These are phyloP conservation scores for Solanum hybrid DNA, from an alignment of 305 asterid species.

Conservation along the genomic window DNA sequence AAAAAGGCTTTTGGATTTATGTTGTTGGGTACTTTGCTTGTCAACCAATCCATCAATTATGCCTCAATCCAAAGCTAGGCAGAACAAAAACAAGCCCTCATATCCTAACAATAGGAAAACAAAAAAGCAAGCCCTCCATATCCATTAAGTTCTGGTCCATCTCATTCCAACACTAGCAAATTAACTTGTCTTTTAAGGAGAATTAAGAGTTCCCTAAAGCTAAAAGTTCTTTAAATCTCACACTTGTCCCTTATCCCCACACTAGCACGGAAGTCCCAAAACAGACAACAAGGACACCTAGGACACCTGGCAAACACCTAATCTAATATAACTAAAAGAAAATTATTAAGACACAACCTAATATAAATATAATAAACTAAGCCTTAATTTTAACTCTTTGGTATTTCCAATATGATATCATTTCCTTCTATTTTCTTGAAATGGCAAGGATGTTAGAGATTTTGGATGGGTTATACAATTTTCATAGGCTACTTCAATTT, in stretches of 20 bases:
- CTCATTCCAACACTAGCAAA: neutral
- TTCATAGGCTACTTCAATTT: neutral
- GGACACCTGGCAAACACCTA: neutral
- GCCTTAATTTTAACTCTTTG: neutral
- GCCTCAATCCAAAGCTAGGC: neutral
- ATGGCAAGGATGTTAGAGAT: neutral
- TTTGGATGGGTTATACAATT: neutral
- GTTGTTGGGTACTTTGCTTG: neutral
- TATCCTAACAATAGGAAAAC: neutral
- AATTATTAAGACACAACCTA: neutral
- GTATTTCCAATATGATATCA: neutral
- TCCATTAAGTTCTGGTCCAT: neutral
- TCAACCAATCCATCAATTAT: neutral
- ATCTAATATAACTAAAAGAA: neutral
- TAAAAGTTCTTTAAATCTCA: neutral
- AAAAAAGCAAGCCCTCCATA: neutral
- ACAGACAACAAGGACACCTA: neutral
- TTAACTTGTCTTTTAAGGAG: neutral
- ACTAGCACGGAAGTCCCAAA: neutral
- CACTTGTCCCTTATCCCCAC: neutral
- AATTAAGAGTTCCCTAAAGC: neutral
- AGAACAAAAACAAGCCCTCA: neutral
- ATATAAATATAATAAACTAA: neutral
- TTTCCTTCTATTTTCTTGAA: neutral
- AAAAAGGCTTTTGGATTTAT: neutral